Base-by-base conservation (phyloP, 2,329 filamentous ascomycete species). In the Aspergillus jensenii region DNA sequence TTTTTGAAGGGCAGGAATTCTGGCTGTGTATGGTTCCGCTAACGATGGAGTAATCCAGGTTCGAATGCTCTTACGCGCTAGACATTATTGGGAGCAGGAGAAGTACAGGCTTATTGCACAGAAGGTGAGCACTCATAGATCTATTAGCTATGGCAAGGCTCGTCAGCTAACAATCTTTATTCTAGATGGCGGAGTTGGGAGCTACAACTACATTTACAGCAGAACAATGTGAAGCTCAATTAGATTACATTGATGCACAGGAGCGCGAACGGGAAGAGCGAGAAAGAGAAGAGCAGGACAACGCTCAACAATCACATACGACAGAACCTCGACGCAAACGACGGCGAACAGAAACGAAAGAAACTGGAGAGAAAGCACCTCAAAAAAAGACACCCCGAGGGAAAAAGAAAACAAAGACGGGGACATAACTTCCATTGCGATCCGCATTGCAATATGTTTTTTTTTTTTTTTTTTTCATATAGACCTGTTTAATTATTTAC, bases 31-130 rank as follows among this genome's bases (percentile, higher is more conserved):
- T 44, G 19, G 33, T 17, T 12, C 3, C 11, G 48, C 45, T 67
- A 58, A 64, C 49, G 35, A 54, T 51, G 52, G 43, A 52, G 52
- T 54, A 47, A 33, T 59, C 14, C 51, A 78, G 75, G 64, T 74
- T 56, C 68, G 64, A 59, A 63, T 73, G 31, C 71, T 77, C 61
- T 69, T 71, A 56, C 68, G 56, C 61, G 74, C 74, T 55, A 65
- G 71, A 66, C 68, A 70, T 23, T 68, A 68, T 19, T 76, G 74
- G 74, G 70, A 74, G 61, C 66, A 59, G 47, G 70, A 76, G 52
- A 77, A 74, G 55, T 77, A 71, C 59, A 67, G 67, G 12, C 71
- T 74, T 48, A 72, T 77, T 56, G 70, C 75, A 45, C 60, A 72
- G 40, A 77, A 76, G 71, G 75, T 77, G 59, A 58, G 62, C 19